Evolutionary conservation across 73 alveolate genomes (phyloP), one percentile per base, ranked within the genome.

Genomic region (Effrenium voratum): DNA sequence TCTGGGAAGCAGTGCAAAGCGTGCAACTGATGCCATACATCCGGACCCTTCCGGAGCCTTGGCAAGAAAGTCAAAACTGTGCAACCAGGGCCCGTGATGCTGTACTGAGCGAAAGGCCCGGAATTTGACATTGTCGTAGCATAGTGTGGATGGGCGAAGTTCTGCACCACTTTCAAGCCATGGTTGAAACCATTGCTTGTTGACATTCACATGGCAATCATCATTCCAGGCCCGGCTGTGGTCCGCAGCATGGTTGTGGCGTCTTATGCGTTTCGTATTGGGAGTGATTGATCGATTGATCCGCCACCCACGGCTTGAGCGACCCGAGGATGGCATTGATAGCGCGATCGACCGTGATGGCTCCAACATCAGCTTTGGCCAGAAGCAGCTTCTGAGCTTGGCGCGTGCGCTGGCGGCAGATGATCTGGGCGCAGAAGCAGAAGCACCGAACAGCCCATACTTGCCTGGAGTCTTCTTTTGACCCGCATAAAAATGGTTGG

Each of bases 11-110:
- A 32, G 75, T 90, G 45, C 97, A 90, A 44, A 63, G 87, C 26
- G 97, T 90, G 87, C 97, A 90, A 87, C 87, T 90, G 46, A 90
- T 90, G 97, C 97, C 86, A 5, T 90, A 66, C 88, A 90, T 90
- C 87, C 97, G 97, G 46, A 90, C 87, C 52, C 32, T 90, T 50
- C 77, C 87, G 6, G 97, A 45, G 1, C 44, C 97, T 68, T 43
- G 97, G 86, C 41, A 5, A 13, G 82, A 44, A 60, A 66, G n/a
- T n/a, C n/a, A n/a, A n/a, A n/a, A n/a, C n/a, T n/a, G n/a, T n/a
- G n/a, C n/a, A n/a, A n/a, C n/a, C n/a, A n/a, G n/a, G n/a, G n/a
- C n/a, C n/a, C n/a, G n/a, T n/a, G n/a, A n/a, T n/a, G n/a, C n/a
- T n/a, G n/a, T n/a, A n/a, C 77, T 24, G 43, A 19, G 4, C n/a